Conservation (phyloP, 495 filamentous ascomycete genomes). For the Sporormia fimetaria region DNA sequence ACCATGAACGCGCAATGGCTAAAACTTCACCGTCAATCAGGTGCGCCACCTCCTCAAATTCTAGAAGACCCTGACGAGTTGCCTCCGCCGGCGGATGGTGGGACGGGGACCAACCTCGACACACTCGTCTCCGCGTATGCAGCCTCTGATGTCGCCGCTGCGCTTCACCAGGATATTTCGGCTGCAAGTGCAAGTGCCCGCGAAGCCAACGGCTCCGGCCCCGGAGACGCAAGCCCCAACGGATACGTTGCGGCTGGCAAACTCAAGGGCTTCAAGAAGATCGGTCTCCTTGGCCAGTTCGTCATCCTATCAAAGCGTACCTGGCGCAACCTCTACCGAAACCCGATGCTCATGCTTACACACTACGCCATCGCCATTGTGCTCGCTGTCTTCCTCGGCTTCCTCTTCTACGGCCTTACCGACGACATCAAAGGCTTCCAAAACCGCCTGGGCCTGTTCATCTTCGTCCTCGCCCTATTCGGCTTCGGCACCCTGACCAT, state of each 20-base stretch:
- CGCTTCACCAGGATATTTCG: conserved; percentile 72
- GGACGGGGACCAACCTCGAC: conserved; percentile 67
- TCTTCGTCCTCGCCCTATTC: conserved; percentile 92
- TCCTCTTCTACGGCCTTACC: conserved; percentile 90
- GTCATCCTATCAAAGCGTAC: conserved; percentile 79
- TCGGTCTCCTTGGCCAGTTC: conserved; percentile 73
- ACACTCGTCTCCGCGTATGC: conserved; percentile 62
- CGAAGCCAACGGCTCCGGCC: conserved; percentile 57
- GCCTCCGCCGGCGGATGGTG: conserved; percentile 52
- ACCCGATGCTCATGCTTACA: conserved; percentile 96
- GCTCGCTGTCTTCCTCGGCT: conserved; percentile 85
- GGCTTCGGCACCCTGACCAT: conserved; percentile 93
- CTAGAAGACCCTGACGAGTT: conserved; percentile 66
- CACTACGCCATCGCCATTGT: conserved; percentile 98
- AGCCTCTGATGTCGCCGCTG: conserved; percentile 63
- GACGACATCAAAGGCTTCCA: conserved; percentile 97
- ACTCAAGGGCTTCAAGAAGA: conserved; percentile 70
- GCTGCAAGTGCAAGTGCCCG: conserved; percentile 48
- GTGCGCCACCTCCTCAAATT: conserved; percentile 48
- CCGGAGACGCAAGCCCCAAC: conserved; percentile 40
- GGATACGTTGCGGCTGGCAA: conserved; percentile 37
- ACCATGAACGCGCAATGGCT: conserved; percentile 50
- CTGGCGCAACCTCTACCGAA: conserved; percentile 95
- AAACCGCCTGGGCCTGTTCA: conserved; percentile 95
- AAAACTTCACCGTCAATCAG: conserved; percentile 55